Base-by-base conservation (phyloP, 495 filamentous ascomycete genomes). In the Trichoderma asperelloides region DNA sequence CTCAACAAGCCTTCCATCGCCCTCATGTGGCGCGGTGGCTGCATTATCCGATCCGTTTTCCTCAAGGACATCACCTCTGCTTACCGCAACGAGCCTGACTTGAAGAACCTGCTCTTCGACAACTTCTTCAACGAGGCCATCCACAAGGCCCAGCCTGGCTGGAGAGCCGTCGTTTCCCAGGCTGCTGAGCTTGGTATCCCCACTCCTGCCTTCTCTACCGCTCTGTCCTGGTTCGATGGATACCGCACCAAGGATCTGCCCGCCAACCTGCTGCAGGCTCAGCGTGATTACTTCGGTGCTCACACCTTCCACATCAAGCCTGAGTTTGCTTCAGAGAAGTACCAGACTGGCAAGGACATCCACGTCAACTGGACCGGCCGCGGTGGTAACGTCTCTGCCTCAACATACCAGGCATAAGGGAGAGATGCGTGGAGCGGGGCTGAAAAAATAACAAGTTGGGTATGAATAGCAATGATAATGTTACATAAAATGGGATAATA, bases 11-110 rank as follows among this genome's bases (percentile, higher is more conserved):
- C 95, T 67, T 96, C 96, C 69, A 98, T 98, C 76, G 95, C 95
- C 69, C 88, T 98, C 76, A 98, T 98, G 95, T 98, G 95, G 95
- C 92, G 95, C 78, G 95, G 95, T 81, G 95, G 95, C 68, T 98
- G 95, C 88, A 98, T 98, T 77, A 98, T 98, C 82, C 95, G 95
- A 80, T 98, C 96, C 70, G 95, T 98, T 76, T 98, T 98, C 92
- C 83, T 98, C 69, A 97, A 97, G 86, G 93, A 98, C 77, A 98
- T 98, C 82, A 98, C 96, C 70, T 88, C 88, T 66, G 95, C 95
- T 62, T 98, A 97, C 86, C 93, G 95, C 80, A 87, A 85, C 63
- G 87, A 97, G 84, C 91, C 93, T 63, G 91, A 98, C 68, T 89
- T 98, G 62, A 92, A 98, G 88, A 98, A 98, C 83, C 84, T 98